Evolutionary conservation across 2,329 filamentous ascomycete genomes (phyloP), one percentile per base, ranked within the genome.

Genomic region (Curvularia verruculosa): DNA sequence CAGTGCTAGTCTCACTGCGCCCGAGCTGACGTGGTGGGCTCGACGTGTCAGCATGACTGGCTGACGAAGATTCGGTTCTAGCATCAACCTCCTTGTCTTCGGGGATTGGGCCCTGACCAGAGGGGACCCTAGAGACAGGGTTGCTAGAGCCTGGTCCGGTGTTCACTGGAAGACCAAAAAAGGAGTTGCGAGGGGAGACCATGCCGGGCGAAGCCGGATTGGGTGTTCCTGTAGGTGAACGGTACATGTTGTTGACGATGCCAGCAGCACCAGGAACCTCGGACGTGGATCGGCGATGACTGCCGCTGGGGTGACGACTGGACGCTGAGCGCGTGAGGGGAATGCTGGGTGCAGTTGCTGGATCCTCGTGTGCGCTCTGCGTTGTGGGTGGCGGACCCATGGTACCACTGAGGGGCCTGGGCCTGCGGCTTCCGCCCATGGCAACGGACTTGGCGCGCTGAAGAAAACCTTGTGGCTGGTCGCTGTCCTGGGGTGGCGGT

Each of bases 161-260:
- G 48, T 61, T 66, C 50, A 74, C 65, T 43, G 81, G 77, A 44
- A 77, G 64, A 28, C 77, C 64, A 76, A 80, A 66, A 79, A 77
- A 69, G 21, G 71, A 73, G 66, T 72, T 75, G 52, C 75, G 64
- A 3, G 75, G 69, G 54, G 74, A 74, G 29, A 71, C 71, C 48
- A 77, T 61, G 54, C 75, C 66, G 43, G 74, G 72, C 29, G 85
- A 86, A 69, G 85, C 76, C n/a, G 75, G 73, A 24, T 75, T 85
- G 63, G 64, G 61, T 41, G 39, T 70, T 9, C 65, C 65, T 9
- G 62, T 69, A 9, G 75, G 65, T 3, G 77, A 73, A 9, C 88
- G 89, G 79, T 96, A 96, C 90, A 96, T 96, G 76, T 93, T 92
- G 68, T 91, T 91, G 47, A 96, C 89, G 28, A 96, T 85, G 58